These are phyloP conservation scores for Penicillium sp. DNA, from an alignment of 2,329 filamentous ascomycete genomes.

Conservation along the genomic window DNA sequence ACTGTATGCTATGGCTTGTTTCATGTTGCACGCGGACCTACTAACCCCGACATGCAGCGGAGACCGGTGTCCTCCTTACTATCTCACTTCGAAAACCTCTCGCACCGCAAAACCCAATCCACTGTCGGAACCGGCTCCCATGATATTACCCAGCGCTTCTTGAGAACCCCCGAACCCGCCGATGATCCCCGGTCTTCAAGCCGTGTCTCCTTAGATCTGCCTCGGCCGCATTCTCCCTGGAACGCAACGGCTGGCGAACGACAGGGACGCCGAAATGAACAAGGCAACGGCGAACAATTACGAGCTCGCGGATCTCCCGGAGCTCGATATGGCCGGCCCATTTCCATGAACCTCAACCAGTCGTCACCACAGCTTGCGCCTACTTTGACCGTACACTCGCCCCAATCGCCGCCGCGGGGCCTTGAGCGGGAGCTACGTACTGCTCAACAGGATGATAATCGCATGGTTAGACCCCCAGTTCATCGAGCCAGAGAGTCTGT, in stretches of 20 bases:
- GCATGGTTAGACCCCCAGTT: conserved; percentile 25
- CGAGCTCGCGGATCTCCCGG: conserved; percentile 46
- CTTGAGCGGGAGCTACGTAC: conserved; percentile 19
- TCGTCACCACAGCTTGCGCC: conserved; percentile 44
- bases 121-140: conserved; percentile 25
- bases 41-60: conserved; percentile 26
- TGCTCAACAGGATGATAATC: conserved; percentile 66
- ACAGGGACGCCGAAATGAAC: conserved; percentile 18
- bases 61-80: conserved; percentile 50
- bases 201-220: conserved; percentile 44
- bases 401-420: conserved; percentile 41
- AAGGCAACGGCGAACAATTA: conserved; percentile 23
- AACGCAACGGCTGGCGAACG: conserved; percentile 22
- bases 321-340: conserved; percentile 57
- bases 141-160: conserved; percentile 28
- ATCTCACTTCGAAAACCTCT: conserved; percentile 50
- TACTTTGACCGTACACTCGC: conserved; percentile 44
- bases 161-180: conserved; percentile 32
- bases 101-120: conserved; percentile 34
- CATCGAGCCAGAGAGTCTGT: conserved; percentile 26
- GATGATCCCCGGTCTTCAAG: conserved; percentile 31
- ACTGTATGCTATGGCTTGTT: conserved; percentile 31
- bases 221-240: conserved; percentile 43
- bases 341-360: conserved; percentile 42
- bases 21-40: conserved; percentile 11